Evolutionary conservation across 306 rosid species (phyloP), one percentile per base, ranked within the genome.

Genomic region (Fragaria iinumae): DNA sequence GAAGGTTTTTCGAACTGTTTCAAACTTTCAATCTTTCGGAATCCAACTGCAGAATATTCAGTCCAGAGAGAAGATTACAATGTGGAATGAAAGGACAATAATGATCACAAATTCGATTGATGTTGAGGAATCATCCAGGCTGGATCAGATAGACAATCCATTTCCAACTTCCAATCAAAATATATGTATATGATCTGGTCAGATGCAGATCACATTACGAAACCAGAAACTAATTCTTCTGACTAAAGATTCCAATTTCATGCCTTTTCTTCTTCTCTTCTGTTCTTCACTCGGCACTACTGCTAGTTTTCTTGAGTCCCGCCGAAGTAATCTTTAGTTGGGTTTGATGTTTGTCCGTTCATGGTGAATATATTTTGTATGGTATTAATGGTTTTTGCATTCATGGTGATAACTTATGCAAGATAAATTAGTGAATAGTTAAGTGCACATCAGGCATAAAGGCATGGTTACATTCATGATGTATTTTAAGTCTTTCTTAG

Each of bases 31-130:
- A n/a, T 10, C 11, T 41, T 41, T 41, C 8, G 11, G 39, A 74
- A 79, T 79, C 20, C n/a, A 64, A 66, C 79, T 55, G 53, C 83
- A 60, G 77, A 71, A 81, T 78, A 77, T 80, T 81, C 79, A 76
- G 67, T 67, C 78, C 80, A 55, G 79, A 49, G 38, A 67, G 79
- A 73, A 48, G 36, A 76, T 67, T 55, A 65, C 55, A 76, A 71
- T 56, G 65, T 69, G 67, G 47, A 21, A 44, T 45, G 74, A 47
- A 48, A 62, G 69, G 68, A 59, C 79, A 60, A 52, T 49, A 69
- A 56, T 69, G 75, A 39, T 56, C 39, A 39, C n/a, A 63, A 32
- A 32, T 14, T 29, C 43, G 38, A 27, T 27, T 60, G 45, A 77
- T 50, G 49, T 18, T 53, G n/a, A 21, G 67, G 66, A 72, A 72